Evolutionary conservation across 1,139 yeast species (phyloP).

Genomic region (Yamadazyma dushanensis): DNA sequence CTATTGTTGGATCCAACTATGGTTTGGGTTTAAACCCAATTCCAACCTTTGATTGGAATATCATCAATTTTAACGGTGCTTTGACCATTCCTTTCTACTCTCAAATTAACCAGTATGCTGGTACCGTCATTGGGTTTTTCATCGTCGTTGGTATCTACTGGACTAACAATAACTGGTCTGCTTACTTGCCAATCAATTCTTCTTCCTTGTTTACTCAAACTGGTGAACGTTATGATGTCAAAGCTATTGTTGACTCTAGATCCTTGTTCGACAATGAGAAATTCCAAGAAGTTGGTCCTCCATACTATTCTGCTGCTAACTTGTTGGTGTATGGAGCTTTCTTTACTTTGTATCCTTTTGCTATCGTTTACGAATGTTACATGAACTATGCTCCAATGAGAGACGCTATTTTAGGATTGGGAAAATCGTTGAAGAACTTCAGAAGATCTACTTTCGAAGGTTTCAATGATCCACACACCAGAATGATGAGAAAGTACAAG

Average conservation of each 20-base stretch:
- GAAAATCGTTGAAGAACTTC: conserved; percentile 26
- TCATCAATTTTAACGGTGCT: conserved; percentile 32
- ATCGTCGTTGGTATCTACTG: conserved; percentile 32
- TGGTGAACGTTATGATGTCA: conserved; percentile 31
- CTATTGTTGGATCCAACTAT: conserved; percentile 32
- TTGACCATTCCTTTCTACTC: conserved; percentile 41
- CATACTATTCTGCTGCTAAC: conserved; percentile 60
- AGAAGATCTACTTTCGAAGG: conserved; percentile 46
- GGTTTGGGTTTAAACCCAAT: conserved; percentile 46
- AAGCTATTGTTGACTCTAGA: conserved; percentile 27
- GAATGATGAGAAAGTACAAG: conserved; percentile 52
- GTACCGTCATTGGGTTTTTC: conserved; percentile 30
- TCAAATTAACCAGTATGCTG: conserved; percentile 32
- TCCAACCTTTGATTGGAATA: conserved; percentile 47
- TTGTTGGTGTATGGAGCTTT: conserved; percentile 40
- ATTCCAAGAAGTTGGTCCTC: conserved; percentile 49
- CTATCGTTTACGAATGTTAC: conserved; percentile 35
- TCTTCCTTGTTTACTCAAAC: conserved; percentile 32
- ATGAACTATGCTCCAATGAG: conserved; percentile 44
- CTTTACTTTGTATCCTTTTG: conserved; percentile 41
- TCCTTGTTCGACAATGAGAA: conserved; percentile 32
- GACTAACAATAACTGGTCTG: conserved; percentile 37
- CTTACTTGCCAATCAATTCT: conserved; percentile 37
- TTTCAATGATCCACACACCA: conserved; percentile 57
- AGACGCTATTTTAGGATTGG: conserved; percentile 19